Evolutionary conservation across 495 filamentous ascomycete genomes (phyloP).

Genomic region (Opeltia flavorubescens): DNA sequence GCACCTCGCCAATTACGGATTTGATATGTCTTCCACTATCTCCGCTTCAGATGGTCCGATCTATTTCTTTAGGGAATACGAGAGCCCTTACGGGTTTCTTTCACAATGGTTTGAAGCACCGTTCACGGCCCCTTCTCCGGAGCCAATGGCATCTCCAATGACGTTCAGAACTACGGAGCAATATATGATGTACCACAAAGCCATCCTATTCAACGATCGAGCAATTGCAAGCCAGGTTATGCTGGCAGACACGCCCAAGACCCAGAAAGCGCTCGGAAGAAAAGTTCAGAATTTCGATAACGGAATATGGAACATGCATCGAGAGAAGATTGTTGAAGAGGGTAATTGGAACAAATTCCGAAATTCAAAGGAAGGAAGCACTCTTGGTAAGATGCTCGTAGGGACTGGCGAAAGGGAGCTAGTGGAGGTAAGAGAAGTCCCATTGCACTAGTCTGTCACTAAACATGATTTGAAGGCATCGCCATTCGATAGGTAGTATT

Average conservation of each 20-base stretch:
- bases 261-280: constrained; percentile 42
- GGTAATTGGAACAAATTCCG: constrained; percentile 49
- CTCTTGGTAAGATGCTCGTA: constrained; percentile 34
- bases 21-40: background rate
- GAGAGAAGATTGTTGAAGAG: constrained; percentile 41
- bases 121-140: constrained; percentile 18
- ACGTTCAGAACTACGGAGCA: constrained; percentile 22
- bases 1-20: too few relatives aligned
- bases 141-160: background rate
- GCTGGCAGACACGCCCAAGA: constrained; percentile 21
- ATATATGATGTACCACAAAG: constrained; percentile 55
- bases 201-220: constrained; percentile 35
- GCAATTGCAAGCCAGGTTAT: constrained; percentile 29
- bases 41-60: constrained; percentile 10
- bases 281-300: constrained; percentile 39
- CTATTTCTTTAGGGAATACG: constrained; percentile 24
- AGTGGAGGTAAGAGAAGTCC: constrained; percentile 39
- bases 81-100: constrained; percentile 20
- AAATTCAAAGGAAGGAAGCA: constrained; percentile 15
- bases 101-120: constrained; percentile 25
- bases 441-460: background rate
- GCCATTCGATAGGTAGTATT: background rate
- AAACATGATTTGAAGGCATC: background rate
- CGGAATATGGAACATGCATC: constrained; percentile 36
- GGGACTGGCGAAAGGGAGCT: constrained; percentile 44